phyloP scores from a whole-genome alignment of 2,329 filamentous ascomycete species.

The Diaporthe sp. region DNA sequence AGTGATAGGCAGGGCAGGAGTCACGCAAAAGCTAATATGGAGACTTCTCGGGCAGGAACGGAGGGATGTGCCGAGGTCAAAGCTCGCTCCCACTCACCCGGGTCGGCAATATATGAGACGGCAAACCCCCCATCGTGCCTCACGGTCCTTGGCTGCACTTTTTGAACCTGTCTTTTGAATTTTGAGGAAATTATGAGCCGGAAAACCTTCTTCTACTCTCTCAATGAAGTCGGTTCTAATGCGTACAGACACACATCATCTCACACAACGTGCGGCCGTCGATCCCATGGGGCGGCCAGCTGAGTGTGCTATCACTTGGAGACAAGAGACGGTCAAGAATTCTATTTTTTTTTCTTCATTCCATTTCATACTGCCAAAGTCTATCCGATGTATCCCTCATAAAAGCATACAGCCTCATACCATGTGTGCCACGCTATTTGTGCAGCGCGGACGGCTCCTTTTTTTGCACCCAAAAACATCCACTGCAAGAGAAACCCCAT shows the following conservation, averaged over 20 bases:
- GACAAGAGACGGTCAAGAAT: constrained; percentile 17
- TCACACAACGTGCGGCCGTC: neutral
- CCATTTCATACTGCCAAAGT: constrained; percentile 30
- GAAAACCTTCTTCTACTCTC: neutral
- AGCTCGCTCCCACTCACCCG: constrained; percentile 7
- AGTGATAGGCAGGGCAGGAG: constrained; percentile 13
- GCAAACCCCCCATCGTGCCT: neutral
- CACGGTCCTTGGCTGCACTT: neutral
- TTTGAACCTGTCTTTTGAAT: neutral
- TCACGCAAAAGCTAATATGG: constrained; percentile 29
- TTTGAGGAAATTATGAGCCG: neutral
- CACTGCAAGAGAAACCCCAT: neutral
- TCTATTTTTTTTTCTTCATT: constrained; percentile 29
- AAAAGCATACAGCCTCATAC: constrained; percentile 8
- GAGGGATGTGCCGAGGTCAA: constrained; percentile 34
- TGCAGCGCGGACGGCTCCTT: neutral
- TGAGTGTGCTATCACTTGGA: neutral
- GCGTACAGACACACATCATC: neutral
- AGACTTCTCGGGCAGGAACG: constrained; percentile 29
- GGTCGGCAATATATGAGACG: constrained; percentile 15
- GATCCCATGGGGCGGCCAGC: neutral
- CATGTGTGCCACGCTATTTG: neutral
- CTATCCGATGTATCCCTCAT: constrained; percentile 32
- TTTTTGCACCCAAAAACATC: neutral
- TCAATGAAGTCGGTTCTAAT: neutral